Conservation (phyloP, 2,329 filamentous ascomycete genomes). For the Talaromyces sp. region DNA sequence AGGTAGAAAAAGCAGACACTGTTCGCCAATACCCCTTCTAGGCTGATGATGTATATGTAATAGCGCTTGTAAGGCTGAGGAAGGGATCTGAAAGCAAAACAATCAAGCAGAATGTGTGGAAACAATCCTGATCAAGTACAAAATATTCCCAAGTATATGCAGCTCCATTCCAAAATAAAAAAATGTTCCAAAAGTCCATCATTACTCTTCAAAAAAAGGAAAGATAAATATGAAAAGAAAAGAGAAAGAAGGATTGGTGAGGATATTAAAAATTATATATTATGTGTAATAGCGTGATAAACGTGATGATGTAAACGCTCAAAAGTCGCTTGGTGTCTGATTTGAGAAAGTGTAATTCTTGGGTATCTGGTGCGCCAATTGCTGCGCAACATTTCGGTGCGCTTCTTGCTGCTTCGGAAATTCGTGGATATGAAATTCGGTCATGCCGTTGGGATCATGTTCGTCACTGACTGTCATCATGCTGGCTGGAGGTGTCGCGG, state of each 20-base stretch:
- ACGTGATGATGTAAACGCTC: constrained; percentile 12
- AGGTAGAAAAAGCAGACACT: background rate
- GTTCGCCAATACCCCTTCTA: constrained; percentile 1
- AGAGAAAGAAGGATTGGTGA: background rate
- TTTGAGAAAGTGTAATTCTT: constrained; percentile 46
- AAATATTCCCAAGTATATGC: constrained; percentile 16
- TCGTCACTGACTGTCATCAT: constrained; percentile 20
- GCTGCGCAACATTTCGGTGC: constrained; percentile 42
- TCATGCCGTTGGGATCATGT: constrained; percentile 31
- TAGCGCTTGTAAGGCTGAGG: background rate
- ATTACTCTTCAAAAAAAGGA: background rate
- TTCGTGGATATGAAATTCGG: constrained; percentile 44
- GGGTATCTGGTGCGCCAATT: constrained; percentile 39
- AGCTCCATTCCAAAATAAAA: constrained; percentile 9
- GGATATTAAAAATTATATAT: constrained; percentile 15
- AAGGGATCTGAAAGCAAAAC: background rate
- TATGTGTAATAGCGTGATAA: constrained; percentile 3
- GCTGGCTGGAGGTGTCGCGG: constrained; percentile 24
- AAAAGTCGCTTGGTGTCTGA: constrained; percentile 39
- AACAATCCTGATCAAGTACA: constrained; percentile 11
- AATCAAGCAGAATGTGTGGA: constrained; percentile 15
- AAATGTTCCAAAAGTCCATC: constrained; percentile 2
- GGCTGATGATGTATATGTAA: constrained; percentile 2
- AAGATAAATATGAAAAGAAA: background rate
- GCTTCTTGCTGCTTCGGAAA: constrained; percentile 44